These are phyloP conservation scores for Rhodotorula toruloides DNA, from an alignment of 768 basidiomycete genomes.

Conservation along the genomic window DNA sequence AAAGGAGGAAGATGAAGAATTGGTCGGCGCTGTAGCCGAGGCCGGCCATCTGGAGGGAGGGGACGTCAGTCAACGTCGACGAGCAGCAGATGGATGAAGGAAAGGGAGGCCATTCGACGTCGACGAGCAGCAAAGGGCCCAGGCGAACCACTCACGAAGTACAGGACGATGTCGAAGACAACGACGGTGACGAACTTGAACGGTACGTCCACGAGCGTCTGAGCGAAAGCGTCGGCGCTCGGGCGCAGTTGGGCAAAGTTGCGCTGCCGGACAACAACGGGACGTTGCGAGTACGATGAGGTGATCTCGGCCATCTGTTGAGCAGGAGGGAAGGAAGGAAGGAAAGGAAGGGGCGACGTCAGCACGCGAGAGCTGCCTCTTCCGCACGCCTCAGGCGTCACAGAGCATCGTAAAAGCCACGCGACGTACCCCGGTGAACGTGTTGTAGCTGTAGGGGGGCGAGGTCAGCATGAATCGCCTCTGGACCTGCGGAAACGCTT, in stretches of 20 bases:
- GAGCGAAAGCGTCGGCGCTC: conserved; percentile 49
- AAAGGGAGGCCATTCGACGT: too few relatives aligned
- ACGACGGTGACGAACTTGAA: conserved; percentile 41
- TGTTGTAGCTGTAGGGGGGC: conserved; percentile 50
- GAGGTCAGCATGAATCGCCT: too few relatives aligned
- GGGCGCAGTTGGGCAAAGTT: conserved; percentile 52
- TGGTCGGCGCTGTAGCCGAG: conserved; percentile 48
- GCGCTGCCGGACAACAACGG: conserved; percentile 45
- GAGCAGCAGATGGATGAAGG: too few relatives aligned
- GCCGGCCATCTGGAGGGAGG: too few relatives aligned
- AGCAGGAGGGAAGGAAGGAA: conserved; percentile 48
- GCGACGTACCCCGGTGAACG: conserved; percentile 55
- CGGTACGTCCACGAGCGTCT: conserved; percentile 44
- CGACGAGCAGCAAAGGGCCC: too few relatives aligned
- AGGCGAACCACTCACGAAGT: too few relatives aligned
- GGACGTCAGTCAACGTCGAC: too few relatives aligned
- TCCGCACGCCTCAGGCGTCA: too few relatives aligned
- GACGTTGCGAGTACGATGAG: conserved; percentile 38
- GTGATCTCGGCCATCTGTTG: conserved; percentile 48
- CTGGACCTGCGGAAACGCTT: too few relatives aligned
- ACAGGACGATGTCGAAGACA: conserved; percentile 39
- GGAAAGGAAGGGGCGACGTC: conserved; percentile 64
- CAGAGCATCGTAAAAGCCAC: too few relatives aligned
- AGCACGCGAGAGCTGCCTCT: conserved; percentile 46
- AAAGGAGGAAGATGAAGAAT: conserved; percentile 51